Evolutionary conservation across 192 early-diverging fungal genomes (phyloP), one percentile per base, ranked within the genome.

Genomic region (Phlyctochytrium bullatum): DNA sequence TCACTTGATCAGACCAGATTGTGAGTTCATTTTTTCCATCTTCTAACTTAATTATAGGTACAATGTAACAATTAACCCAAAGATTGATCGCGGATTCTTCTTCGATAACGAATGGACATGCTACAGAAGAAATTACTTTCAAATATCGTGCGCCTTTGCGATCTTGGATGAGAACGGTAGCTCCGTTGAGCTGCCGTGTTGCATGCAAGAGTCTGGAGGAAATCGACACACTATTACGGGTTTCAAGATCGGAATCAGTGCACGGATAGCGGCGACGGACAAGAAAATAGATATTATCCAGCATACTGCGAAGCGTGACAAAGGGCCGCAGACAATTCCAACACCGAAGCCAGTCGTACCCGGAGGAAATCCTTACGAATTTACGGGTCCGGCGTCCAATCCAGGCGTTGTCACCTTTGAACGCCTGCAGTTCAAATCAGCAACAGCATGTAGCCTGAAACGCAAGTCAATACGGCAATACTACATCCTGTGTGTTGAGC

Each of bases 61-160:
- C 68, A 77, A 74, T 4, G 67, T 89, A 16, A 67, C 73, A 17
- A 70, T 96, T 51, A 76, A 84, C 54, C 87, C 93, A 23, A 91
- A 91, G 36, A 88, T 95, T 36, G 94, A 96, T 69, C 86, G 92
- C 31, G 95, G 95, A 16, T 97, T 97, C 77, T 57, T 57, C 27
- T 95, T 96, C 62, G 86, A 89, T 35, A 81, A 83, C 60, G 91
- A 92, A 62, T 98, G 94, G 94, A 94, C 94, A 1, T 96, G 95
- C 65, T 97, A 97, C 73, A 84, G 95, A 3, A 86, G 94, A 68
- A 97, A 97, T 73, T 97, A 96, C 76, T 96, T 96, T 54, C 92
- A 96, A 67, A 82, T 97, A 20, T 87, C 83, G 47, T 77, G 81
- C 6, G 74, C 86, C 3, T 91, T 92, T 71, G 66, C 82, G 23